These are phyloP conservation scores for Penicillium salamii DNA, from an alignment of 495 filamentous ascomycete genomes.

Conservation along the genomic window DNA sequence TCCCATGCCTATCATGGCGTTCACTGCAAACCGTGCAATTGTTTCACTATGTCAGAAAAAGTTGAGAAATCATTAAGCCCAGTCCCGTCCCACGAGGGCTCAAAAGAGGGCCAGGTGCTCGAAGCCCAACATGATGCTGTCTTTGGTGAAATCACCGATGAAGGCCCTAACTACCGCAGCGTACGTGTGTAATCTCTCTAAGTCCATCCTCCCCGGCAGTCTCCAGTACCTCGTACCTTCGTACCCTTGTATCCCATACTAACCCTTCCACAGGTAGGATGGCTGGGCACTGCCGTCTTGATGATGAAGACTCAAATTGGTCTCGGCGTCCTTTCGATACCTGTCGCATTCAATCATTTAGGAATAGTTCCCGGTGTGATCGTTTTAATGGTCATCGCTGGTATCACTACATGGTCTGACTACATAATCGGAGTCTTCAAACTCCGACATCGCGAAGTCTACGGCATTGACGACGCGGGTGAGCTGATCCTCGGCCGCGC, in stretches of 20 bases:
- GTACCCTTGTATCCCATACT: neutral
- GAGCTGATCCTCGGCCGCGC: conserved; percentile 56
- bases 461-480: conserved; percentile 54
- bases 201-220: too few species aligned
- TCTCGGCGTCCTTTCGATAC: conserved; percentile 55
- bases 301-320: conserved; percentile 44
- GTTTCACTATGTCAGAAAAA: neutral
- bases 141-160: conserved; percentile 18
- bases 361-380: conserved; percentile 53
- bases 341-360: conserved; percentile 50
- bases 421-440: conserved; percentile 70
- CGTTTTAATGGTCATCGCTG: conserved; percentile 49
- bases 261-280: conserved; percentile 10
- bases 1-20: neutral
- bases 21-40: neutral
- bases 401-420: conserved; percentile 64
- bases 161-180: conserved; percentile 16
- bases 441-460: conserved; percentile 57
- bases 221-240: neutral
- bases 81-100: neutral
- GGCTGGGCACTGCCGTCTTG: conserved; percentile 13
- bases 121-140: conserved; percentile 9
- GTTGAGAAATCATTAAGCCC: neutral
- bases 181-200: conserved; percentile 1
- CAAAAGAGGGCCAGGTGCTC: neutral